Conservation (phyloP, 805 yeast species). For the Candida incommunis region DNA sequence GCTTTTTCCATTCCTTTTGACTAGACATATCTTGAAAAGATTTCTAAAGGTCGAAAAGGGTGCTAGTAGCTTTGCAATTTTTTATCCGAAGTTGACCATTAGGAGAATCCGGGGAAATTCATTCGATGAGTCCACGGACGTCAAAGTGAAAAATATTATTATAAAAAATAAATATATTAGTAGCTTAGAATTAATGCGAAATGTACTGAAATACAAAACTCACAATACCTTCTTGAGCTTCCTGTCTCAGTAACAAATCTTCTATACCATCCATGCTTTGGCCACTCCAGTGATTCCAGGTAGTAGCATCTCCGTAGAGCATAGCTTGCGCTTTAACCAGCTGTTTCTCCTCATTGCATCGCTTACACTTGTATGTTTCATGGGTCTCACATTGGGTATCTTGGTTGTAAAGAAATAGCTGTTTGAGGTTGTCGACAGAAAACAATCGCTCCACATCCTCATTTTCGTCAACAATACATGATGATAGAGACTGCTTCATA, state of each 20-base stretch:
- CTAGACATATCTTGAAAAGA: too few species aligned
- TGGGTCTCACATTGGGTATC: conserved; percentile 79
- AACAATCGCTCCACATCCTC: conserved; percentile 90
- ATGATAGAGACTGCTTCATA: conserved; percentile 81
- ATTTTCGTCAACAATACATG: conserved; percentile 94
- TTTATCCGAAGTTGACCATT: too few species aligned
- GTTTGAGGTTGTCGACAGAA: conserved; percentile 64
- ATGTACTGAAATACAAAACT: conserved; percentile 87
- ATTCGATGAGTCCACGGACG: too few species aligned
- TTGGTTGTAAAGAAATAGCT: conserved; percentile 56
- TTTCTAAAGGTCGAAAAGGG: too few species aligned
- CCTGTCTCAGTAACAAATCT: conserved; percentile 67
- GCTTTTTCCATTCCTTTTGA: neutral
- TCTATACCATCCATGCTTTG: conserved; percentile 48
- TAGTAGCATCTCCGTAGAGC: conserved; percentile 94
- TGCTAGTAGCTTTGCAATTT: too few species aligned
- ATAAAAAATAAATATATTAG: too few species aligned
- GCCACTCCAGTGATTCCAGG: conserved; percentile 79
- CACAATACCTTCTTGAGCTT: conserved; percentile 46
- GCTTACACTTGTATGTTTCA: conserved; percentile 74
- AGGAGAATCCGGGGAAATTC: too few species aligned
- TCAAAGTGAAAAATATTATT: too few species aligned
- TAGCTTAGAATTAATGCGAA: too few species aligned
- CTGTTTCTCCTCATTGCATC: conserved; percentile 60
- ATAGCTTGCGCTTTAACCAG: conserved; percentile 57